Evolutionary conservation across 768 basidiomycete genomes (phyloP).

Genomic region (Pleurotus ostreatus): DNA sequence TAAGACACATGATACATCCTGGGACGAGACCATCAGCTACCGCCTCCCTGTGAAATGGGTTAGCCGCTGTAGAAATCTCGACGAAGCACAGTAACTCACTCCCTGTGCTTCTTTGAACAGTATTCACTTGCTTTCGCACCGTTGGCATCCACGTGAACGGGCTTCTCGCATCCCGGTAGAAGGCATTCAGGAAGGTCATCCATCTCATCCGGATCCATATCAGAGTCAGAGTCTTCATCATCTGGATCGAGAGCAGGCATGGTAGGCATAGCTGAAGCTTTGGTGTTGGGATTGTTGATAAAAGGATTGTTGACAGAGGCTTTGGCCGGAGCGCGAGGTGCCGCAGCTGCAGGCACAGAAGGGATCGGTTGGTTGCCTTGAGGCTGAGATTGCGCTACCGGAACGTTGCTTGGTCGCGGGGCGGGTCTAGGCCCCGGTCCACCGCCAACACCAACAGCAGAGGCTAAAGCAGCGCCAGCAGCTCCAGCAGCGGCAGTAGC

Average conservation of each 20-base stretch:
- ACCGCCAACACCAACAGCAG: conserved; percentile 7
- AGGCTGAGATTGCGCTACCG: neutral
- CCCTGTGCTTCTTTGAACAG: conserved; percentile 58
- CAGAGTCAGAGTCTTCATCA: neutral
- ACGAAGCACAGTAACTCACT: conserved; percentile 40
- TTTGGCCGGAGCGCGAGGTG: conserved; percentile 14
- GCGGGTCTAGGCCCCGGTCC: neutral
- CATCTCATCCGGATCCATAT: conserved; percentile 11
- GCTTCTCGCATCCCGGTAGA: conserved; percentile 55
- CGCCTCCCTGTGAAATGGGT: conserved; percentile 45
- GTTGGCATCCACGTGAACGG: conserved; percentile 49
- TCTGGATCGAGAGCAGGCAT: conserved; percentile 3
- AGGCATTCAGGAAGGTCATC: conserved; percentile 39
- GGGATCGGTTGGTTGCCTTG: conserved; percentile 8
- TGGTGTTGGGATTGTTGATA: conserved; percentile 12
- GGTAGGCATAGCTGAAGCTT: neutral
- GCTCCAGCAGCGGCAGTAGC: conserved; percentile 4
- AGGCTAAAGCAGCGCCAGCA: conserved; percentile 7
- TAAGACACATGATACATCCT: conserved; percentile 64
- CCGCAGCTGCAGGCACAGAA: conserved; percentile 15
- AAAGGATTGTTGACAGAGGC: conserved; percentile 27
- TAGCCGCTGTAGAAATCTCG: conserved; percentile 6
- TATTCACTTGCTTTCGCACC: conserved; percentile 50
- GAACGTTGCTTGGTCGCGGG: neutral
- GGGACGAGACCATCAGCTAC: conserved; percentile 45